Conservation (phyloP, 768 basidiomycete genomes). For the Filobasidium floriforme region DNA sequence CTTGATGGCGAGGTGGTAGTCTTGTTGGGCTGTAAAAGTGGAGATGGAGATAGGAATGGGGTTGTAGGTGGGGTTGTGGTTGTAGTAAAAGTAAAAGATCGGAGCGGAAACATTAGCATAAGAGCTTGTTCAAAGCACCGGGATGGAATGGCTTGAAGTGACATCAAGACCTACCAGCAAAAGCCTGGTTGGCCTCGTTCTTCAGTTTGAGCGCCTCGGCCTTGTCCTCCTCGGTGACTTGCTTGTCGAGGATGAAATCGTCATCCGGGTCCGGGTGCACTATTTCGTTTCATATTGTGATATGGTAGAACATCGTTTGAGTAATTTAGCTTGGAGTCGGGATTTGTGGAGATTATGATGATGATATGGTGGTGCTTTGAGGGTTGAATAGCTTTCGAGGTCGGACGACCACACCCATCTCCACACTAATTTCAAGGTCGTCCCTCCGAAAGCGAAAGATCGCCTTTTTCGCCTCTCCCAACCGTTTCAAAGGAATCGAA, state of each 20-base stretch:
- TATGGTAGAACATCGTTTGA: too few species aligned
- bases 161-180: slow-evolving; percentile 45
- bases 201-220: slow-evolving; percentile 66
- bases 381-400: too few species aligned
- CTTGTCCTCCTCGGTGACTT: slow-evolving; percentile 63
- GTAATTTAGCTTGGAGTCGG: too few species aligned
- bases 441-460: too few species aligned
- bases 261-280: background rate
- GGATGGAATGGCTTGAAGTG: background rate
- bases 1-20: slow-evolving; percentile 66
- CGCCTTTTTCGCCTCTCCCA: too few species aligned
- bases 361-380: background rate
- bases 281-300: too few species aligned
- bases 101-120: too few species aligned
- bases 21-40: slow-evolving; percentile 48
- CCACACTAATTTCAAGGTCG: too few species aligned
- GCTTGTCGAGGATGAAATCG: slow-evolving; percentile 21
- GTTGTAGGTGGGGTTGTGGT: background rate
- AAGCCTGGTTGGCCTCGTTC: slow-evolving; percentile 79
- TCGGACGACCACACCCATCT: too few species aligned
- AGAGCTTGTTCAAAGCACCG: too few species aligned
- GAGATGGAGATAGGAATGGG: background rate
- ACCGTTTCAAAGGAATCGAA: background rate
- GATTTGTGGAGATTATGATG: too few species aligned
- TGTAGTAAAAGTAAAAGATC: too few species aligned